phyloP scores from a whole-genome alignment of 2,329 filamentous ascomycete species.

The Scedosporium boydii region DNA sequence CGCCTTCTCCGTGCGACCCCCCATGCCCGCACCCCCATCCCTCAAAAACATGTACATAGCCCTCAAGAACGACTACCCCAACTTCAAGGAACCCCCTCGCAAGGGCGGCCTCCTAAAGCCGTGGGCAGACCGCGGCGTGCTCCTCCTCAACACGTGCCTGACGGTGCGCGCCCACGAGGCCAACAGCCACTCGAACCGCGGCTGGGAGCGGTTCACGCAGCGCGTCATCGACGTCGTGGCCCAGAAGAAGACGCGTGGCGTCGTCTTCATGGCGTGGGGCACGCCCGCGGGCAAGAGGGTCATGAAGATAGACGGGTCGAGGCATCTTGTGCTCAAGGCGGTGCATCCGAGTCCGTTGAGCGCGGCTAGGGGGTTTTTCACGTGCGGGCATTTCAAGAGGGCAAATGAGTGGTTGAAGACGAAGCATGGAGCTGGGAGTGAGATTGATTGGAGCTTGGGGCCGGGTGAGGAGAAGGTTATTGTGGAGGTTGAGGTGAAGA shows the following conservation, averaged over 20 bases:
- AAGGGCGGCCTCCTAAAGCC: constrained; percentile 76
- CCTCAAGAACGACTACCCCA: constrained; percentile 79
- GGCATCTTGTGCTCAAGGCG: constrained; percentile 74
- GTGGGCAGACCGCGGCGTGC: constrained; percentile 88
- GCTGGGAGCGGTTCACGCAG: constrained; percentile 92
- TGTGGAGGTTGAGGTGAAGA: constrained; percentile 8
- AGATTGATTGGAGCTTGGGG: constrained; percentile 73
- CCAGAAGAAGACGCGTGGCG: constrained; percentile 64
- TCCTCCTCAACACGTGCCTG: constrained; percentile 89
- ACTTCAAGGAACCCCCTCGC: constrained; percentile 65
- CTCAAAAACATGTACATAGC: constrained; percentile 89
- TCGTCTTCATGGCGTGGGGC: constrained; percentile 95
- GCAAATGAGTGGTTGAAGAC: constrained; percentile 76
- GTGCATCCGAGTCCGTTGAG: constrained; percentile 93
- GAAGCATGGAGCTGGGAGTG: constrained; percentile 68
- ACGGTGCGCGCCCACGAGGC: constrained; percentile 86
- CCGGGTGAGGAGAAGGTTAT: constrained; percentile 19
- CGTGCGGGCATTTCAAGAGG: constrained; percentile 71
- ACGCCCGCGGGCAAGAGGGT: constrained; percentile 74
- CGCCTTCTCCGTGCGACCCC: constrained; percentile 87
- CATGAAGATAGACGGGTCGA: constrained; percentile 57
- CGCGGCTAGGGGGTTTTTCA: constrained; percentile 72
- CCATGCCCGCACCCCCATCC: constrained; percentile 79
- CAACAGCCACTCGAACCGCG: constrained; percentile 74
- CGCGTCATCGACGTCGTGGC: constrained; percentile 82